Evolutionary conservation across 176 grass and related monocot genomes (phyloP), one percentile per base, ranked within the genome.

Genomic region (Themeda triandra): DNA sequence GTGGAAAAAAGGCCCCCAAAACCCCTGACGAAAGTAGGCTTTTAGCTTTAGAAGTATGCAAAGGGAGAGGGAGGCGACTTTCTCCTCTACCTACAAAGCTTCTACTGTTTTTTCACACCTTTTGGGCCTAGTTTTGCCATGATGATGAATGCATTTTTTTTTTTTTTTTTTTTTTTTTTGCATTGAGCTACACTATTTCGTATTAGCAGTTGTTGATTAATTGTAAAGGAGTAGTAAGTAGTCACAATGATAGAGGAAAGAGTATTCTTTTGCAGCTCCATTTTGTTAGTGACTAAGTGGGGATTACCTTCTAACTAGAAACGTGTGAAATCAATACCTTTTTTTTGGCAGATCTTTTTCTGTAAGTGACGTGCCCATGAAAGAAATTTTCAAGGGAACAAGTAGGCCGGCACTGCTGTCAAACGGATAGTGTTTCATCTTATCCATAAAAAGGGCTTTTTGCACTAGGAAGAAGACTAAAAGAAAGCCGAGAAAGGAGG

Each of bases 401-500:
- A 6, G 69, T 73, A 31, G 36, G 58, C 58, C 74, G 49, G 49
- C 74, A 77, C 32, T 36, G 29, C 48, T 29, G n/a, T 71, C 49
- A 0, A 23, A 29, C 46, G 60, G 30, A 23, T 63, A 63, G 13
- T 67, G 41, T 58, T 67, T 88, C 33, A 78, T 83, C 62, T 77
- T 58, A 76, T 64, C 71, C 71, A 39, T 63, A 69, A 79, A 90
- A 86, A 44, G 80, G 68, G n/a, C n/a, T n/a, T 69, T 82, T 86
- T 29, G 79, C 83, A 83, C 73, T 60, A 59, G 54, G 73, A 85
- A 82, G 73, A 80, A 79, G 81, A 37, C 44, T n/a, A 23, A 68
- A 83, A 83, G 84, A 90, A 90, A 90, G 80, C 84, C 88, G 68
- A 80, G 84, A 90, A 90, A 83, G 75, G 37, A 51, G 82, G 82